phyloP scores from a whole-genome alignment of 2,329 filamentous ascomycete genomes.

The Diaporthe velutina region DNA sequence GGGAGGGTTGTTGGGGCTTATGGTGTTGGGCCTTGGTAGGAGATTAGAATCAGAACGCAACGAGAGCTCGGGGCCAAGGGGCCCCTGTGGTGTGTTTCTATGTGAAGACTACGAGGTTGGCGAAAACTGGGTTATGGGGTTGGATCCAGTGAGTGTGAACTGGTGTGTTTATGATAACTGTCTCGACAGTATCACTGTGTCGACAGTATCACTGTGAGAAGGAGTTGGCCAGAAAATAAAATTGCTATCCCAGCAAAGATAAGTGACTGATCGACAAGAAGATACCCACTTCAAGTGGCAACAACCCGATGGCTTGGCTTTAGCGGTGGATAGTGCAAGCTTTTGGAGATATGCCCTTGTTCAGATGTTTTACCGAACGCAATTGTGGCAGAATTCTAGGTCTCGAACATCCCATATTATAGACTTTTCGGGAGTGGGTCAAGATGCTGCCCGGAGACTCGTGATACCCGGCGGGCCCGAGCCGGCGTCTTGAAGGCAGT shows the following conservation, averaged over 20 bases:
- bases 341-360: no score
- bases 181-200: background rate
- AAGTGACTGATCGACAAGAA: background rate
- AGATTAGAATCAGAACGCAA: background rate
- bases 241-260: no score
- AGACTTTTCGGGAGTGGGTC: conserved; percentile 11
- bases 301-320: background rate
- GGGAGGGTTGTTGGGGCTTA: conserved; percentile 17
- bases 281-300: background rate
- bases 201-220: no score
- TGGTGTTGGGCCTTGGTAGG: conserved; percentile 23
- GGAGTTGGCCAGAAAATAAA: background rate
- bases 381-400: background rate
- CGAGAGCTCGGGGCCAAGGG: no score
- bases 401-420: background rate
- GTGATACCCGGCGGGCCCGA: background rate
- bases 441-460: background rate
- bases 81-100: background rate
- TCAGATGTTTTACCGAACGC: background rate
- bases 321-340: background rate
- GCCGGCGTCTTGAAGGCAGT: no score
- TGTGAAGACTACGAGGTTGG: background rate
- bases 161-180: background rate
- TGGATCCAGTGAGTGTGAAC: background rate
- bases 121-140: background rate